phyloP scores from a whole-genome alignment of 83 land plant species.

The Larix sibirica region DNA sequence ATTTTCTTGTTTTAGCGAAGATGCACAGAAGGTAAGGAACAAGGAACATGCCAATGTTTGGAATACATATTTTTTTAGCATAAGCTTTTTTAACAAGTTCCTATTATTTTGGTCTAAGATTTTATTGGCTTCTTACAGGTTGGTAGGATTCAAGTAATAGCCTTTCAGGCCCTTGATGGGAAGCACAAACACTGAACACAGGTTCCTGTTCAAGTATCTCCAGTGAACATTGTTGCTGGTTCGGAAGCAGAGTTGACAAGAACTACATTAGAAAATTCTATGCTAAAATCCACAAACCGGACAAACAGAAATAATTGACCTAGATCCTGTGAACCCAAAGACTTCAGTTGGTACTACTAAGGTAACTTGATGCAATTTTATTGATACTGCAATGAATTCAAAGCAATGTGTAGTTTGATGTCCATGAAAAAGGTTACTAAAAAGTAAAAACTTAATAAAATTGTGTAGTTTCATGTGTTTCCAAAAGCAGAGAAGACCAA shows the following conservation, averaged over 20 bases:
- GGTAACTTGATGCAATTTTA: slow-evolving; percentile 20
- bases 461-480: not conserved
- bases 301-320: slow-evolving; percentile 21
- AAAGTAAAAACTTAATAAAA: not conserved
- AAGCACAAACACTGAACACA: slow-evolving; percentile 29
- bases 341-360: slow-evolving; percentile 13
- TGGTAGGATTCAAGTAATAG: slow-evolving; percentile 89
- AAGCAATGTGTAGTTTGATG: not conserved
- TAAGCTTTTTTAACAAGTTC: too few species aligned
- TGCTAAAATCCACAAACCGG: slow-evolving; percentile 21
- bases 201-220: slow-evolving; percentile 27
- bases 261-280: slow-evolving; percentile 33
- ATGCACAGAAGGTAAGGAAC: too few species aligned
- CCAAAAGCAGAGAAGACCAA: slow-evolving; percentile 2
- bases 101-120: too few species aligned
- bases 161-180: slow-evolving; percentile 92
- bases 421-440: not conserved
- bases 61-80: not conserved
- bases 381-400: not conserved
- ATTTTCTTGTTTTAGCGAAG: too few species aligned
- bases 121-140: too few species aligned
- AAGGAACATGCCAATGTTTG: too few species aligned
- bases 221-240: slow-evolving; percentile 26
- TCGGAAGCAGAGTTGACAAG: slow-evolving; percentile 47
- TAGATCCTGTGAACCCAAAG: slow-evolving; percentile 59